Base-by-base conservation (phyloP, 2,329 filamentous ascomycete genomes). In the Cucurbitaria berberidis region DNA sequence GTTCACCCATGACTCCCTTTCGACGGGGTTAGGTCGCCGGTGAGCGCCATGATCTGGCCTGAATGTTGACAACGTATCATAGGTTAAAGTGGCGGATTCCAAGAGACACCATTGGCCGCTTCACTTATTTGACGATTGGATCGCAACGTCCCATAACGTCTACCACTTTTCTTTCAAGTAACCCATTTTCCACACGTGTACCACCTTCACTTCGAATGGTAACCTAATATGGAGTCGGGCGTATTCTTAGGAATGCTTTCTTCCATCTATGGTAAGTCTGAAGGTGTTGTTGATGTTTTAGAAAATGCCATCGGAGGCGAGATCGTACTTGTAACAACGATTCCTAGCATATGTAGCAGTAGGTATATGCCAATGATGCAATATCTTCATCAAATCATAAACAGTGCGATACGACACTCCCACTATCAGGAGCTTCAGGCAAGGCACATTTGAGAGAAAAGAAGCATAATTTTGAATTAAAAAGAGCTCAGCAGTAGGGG, bases 401-500 rank as follows among this genome's bases (percentile, higher is more conserved):
- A 3, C 5, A 30, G 29, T 11, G 11, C 7, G 9, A 3, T 13
- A 30, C 29, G 15, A 11, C 29, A 13, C 7, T 27, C 26, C 11
- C 29, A 11, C 29, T 11, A 13, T 30, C 7, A 11, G 8, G 29
- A 30, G 11, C 11, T 30, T 10, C 29, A 30, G 9, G 11, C 29
- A 30, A 11, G 9, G 29, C 10, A 4, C 8, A 36, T 18, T 18
- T 36, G 8, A 19, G 15, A 3, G 18, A 8, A 36, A 21, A 18
- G 8, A 8, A 13, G 9, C 15, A 19, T 18, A 19, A 18, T 11
- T 18, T 36, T n/a, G 11, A 13, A 36, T 36, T 18, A 18, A 21
- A 36, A 4, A 18, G 34, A 36, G 22, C 7, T 19, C 35, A 24
- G 15, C 34, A 38, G 15, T 26, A 53, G 30, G 57, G 59, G 60